These are phyloP conservation scores for Acrasis kona DNA, from an alignment of 78 protist genomes.

Conservation along the genomic window DNA sequence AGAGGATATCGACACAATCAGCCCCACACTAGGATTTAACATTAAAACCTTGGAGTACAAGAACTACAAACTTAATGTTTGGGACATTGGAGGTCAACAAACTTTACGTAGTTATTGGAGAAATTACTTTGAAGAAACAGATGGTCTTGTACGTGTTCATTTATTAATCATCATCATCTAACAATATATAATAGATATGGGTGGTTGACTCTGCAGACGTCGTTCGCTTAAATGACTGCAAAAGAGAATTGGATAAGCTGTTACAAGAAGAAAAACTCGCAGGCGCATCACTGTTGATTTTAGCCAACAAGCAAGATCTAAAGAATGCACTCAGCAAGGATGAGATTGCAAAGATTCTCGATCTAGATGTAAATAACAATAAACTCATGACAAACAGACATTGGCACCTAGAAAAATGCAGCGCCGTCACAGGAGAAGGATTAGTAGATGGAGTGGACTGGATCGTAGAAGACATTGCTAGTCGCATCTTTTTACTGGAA, in stretches of 20 bases:
- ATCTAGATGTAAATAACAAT: slow-evolving; percentile 40
- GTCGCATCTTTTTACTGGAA: slow-evolving; percentile 78
- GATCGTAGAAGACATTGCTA: slow-evolving; percentile 88
- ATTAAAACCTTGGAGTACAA: slow-evolving; percentile 69
- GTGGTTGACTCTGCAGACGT: slow-evolving; percentile 48
- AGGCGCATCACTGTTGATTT: slow-evolving; percentile 91
- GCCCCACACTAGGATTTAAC: slow-evolving; percentile 97
- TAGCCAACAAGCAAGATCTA: slow-evolving; percentile 97
- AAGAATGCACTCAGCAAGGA: slow-evolving; percentile 59
- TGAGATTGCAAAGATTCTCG: slow-evolving; percentile 52
- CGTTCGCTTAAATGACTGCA: slow-evolving; percentile 25
- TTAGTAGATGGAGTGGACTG: slow-evolving; percentile 86
- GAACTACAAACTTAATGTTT: slow-evolving; percentile 84
- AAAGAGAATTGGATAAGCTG: slow-evolving; percentile 40
- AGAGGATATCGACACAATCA: slow-evolving; percentile 69
- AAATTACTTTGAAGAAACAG: slow-evolving; percentile 56
- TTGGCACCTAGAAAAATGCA: slow-evolving; percentile 67
- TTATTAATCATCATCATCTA: too few species aligned
- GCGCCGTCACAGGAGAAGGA: slow-evolving; percentile 88
- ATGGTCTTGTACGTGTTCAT: too few species aligned
- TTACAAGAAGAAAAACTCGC: slow-evolving; percentile 73
- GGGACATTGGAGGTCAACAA: slow-evolving; percentile 99
- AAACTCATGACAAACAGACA: slow-evolving; percentile 45
- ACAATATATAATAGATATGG: too few species aligned
- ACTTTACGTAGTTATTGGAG: slow-evolving; percentile 96